These are phyloP conservation scores for Colletotrichum sp. DNA, from an alignment of 2,329 filamentous ascomycete species.

Conservation along the genomic window DNA sequence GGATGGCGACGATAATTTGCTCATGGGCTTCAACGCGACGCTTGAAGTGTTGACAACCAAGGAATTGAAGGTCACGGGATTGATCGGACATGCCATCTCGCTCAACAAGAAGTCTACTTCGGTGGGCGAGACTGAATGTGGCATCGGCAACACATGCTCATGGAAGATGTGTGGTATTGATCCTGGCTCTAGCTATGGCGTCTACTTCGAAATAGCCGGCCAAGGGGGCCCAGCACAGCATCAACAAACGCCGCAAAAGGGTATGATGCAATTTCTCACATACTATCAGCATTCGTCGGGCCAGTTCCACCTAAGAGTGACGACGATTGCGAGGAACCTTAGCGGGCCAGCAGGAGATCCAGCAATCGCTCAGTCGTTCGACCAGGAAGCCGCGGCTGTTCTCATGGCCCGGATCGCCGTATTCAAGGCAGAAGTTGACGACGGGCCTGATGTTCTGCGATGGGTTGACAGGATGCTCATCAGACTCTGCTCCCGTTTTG, in stretches of 20 bases:
- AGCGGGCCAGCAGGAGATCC: constrained; percentile 95
- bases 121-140: constrained; percentile 96
- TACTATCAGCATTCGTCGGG: constrained; percentile 98
- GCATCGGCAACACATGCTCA: constrained; percentile 96
- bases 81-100: constrained; percentile 96
- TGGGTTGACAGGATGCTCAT: constrained; percentile 99
- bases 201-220: constrained; percentile 97
- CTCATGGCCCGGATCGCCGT: constrained; percentile 99
- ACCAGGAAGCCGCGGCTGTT: constrained; percentile 96
- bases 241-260: constrained; percentile 86
- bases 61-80: constrained; percentile 95
- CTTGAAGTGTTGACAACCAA: constrained; percentile 97
- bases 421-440: constrained; percentile 98
- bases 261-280: constrained; percentile 97
- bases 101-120: constrained; percentile 98
- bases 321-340: constrained; percentile 88
- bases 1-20: constrained; percentile 88
- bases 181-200: constrained; percentile 88
- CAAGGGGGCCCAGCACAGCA: constrained; percentile 87
- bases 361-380: constrained; percentile 94
- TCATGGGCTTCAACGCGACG: constrained; percentile 98
- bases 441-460: constrained; percentile 95
- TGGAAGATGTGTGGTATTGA: constrained; percentile 99
- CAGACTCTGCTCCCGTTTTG: constrained; percentile 92
- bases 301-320: constrained; percentile 94